Percentiles rank a stretch among this genome's conserved stretches.
phyloP scores from a whole-genome alignment of 2,329 filamentous ascomycete genomes.

The Trichoderma citrinoviride region DNA sequence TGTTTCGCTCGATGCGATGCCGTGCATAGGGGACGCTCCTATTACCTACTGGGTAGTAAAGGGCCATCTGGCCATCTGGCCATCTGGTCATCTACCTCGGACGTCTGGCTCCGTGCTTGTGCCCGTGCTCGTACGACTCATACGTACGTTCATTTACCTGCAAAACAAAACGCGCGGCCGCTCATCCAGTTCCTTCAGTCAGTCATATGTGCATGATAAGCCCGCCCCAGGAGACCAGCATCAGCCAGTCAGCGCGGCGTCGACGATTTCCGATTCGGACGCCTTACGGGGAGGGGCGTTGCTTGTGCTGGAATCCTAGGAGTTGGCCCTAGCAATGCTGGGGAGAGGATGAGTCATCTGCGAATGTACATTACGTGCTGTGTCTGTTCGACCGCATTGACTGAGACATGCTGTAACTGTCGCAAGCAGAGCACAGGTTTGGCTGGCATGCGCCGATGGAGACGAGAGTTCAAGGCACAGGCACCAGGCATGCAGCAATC shows the following conservation, averaged over 20 bases:
- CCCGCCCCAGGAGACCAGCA: background rate
- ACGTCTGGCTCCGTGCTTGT: background rate
- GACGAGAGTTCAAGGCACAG: background rate
- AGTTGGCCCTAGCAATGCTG: background rate
- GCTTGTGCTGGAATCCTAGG: background rate
- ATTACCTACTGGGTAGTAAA: too few relatives aligned
- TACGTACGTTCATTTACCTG: background rate
- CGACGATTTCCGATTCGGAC: slow-evolving; percentile 5
- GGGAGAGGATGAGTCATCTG: slow-evolving; percentile 8
- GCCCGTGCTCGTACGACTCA: background rate
- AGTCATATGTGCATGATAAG: background rate
- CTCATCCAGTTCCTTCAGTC: background rate
- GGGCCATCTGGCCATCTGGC: background rate
- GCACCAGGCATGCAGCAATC: background rate
- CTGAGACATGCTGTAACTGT: slow-evolving; percentile 1
- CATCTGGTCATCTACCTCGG: background rate
- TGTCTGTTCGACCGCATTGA: background rate
- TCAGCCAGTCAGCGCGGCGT: slow-evolving; percentile 14
- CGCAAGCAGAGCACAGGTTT: background rate
- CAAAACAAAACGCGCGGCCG: background rate
- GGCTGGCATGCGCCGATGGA: background rate
- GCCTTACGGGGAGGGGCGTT: background rate
- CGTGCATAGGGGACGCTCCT: background rate
- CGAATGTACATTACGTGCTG: too few relatives aligned
- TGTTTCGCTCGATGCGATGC: background rate